These are phyloP conservation scores for Ocimum tenuiflorum DNA, from an alignment of 257 asterid species.

Conservation along the genomic window DNA sequence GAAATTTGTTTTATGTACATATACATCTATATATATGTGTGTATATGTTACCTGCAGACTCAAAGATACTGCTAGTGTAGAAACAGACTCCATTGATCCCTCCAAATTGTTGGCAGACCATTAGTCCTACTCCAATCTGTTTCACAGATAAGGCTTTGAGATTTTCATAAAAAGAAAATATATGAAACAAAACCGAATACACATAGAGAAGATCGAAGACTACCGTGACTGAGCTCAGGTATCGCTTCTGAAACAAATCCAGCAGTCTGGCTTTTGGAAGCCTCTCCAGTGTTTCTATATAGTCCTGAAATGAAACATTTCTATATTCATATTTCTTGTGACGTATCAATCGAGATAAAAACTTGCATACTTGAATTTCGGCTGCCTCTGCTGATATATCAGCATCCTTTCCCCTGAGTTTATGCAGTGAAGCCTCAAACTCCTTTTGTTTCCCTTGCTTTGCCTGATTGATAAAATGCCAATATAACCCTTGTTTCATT, in stretches of 20 bases:
- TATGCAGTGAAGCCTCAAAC: slow-evolving; percentile 61
- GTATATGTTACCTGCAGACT: slow-evolving; percentile 49
- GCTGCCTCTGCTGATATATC: slow-evolving; percentile 73
- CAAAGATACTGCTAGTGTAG: slow-evolving; percentile 87
- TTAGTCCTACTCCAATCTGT: slow-evolving; percentile 91
- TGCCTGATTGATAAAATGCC: slow-evolving; percentile 46
- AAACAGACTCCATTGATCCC: slow-evolving; percentile 89
- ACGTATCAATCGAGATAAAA: not conserved
- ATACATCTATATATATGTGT: no score
- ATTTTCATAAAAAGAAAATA: not conserved
- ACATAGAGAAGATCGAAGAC: not conserved
- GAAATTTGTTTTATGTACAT: not conserved
- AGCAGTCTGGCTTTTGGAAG: slow-evolving; percentile 69
- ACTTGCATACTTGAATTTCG: slow-evolving; percentile 57
- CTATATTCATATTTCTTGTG: not conserved
- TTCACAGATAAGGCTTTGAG: not conserved
- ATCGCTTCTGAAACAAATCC: slow-evolving; percentile 73
- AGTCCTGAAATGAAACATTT: slow-evolving; percentile 44
- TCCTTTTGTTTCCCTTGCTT: slow-evolving; percentile 57
- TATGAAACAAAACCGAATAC: not conserved
- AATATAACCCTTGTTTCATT: not conserved
- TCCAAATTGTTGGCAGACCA: slow-evolving; percentile 90
- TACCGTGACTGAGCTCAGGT: slow-evolving; percentile 66
- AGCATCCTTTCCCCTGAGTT: slow-evolving; percentile 58
- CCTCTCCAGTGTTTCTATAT: slow-evolving; percentile 65